Percentiles rank a stretch among this genome's conserved stretches.
Evolutionary conservation across 78 protist species (phyloP).

Genomic region (Isochrysis galbana): DNA sequence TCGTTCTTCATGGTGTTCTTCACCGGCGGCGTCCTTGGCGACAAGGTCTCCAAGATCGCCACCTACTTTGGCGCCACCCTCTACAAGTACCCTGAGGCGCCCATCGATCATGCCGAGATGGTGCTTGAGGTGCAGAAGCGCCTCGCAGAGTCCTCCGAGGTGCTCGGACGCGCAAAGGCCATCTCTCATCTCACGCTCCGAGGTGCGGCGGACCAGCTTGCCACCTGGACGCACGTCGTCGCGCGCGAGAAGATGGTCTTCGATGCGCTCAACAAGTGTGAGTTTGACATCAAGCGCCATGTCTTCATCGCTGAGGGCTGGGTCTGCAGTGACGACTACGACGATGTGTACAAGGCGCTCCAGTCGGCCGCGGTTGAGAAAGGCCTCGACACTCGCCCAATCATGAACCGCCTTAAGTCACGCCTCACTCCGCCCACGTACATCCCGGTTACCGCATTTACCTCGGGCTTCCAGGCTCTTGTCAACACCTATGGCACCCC

Average conservation of each 20-base stretch:
- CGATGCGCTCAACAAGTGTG: slow-evolving; percentile 88
- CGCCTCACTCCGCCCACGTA: slow-evolving; percentile 91
- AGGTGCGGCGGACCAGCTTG: neutral
- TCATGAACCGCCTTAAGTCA: slow-evolving; percentile 59
- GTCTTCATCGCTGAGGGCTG: slow-evolving; percentile 89
- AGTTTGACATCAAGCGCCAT: slow-evolving; percentile 65
- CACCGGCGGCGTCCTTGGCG: no score
- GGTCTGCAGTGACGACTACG: slow-evolving; percentile 54
- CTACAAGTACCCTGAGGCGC: neutral
- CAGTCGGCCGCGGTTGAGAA: neutral
- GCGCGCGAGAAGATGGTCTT: slow-evolving; percentile 80
- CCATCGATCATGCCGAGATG: neutral
- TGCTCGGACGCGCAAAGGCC: neutral
- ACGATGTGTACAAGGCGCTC: slow-evolving; percentile 39
- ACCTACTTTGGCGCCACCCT: slow-evolving; percentile 9
- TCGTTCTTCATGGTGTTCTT: slow-evolving; percentile 9
- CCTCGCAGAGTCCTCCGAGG: neutral
- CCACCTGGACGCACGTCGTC: slow-evolving; percentile 59
- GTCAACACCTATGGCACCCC: slow-evolving; percentile 96
- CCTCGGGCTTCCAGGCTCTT: slow-evolving; percentile 84
- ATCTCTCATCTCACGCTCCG: neutral
- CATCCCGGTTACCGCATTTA: slow-evolving; percentile 78
- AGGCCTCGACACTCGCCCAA: slow-evolving; percentile 64
- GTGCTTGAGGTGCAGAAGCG: neutral
- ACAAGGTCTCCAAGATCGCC: neutral